Base-by-base conservation (phyloP, 1,284 basidiomycete species). In the Heterobasidion parviporum region DNA sequence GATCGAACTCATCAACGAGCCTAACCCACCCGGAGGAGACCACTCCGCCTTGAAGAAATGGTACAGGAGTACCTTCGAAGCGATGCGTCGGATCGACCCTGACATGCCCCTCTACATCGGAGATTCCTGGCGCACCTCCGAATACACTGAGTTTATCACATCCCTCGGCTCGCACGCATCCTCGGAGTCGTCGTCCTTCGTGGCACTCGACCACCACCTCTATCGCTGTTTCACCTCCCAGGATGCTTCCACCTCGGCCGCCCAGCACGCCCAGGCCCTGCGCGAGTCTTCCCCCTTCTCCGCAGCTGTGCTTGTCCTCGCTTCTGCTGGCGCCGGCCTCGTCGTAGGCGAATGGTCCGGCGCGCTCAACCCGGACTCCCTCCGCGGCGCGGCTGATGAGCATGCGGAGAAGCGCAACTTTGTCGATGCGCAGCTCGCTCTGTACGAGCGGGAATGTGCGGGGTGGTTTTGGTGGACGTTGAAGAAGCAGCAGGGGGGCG, bases 401-500 rank as follows among this genome's bases (percentile, higher is more conserved):
- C 67, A 72, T 60, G 70, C 73, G 62, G 74, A 74, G 66, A 69
- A 76, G 59, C 69, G 75, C 54, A 74, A 72, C 15, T 92, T 81
- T 61, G 74, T 87, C 4, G 68, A 74, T 15, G 84, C 89, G 9
- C 84, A 95, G 69, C 71, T 93, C 54, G 77, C 76, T 18, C 62
- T 89, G 38, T 94, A 80, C 60, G 87, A 93, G 60, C 68, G 71
- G 54, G 67, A 72, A 38, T 87, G 87, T 56, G 83, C 81, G 0
- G 92, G 92, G 2, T 90, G 82, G 79, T 94, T 85, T 72, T 94
- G 89, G 70, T 96, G 92, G 93, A 93, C 90, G 45, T 88, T 84
- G 67, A 92, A 87, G 75, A 92, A 93, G 68, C 79, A 85, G 55
- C 70, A 75, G 7, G 69, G 67, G 2, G 83, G 85, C 60, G 89